These are phyloP conservation scores for Albugo laibachii DNA, from an alignment of 352 stramenopile genomes.

Conservation along the genomic window DNA sequence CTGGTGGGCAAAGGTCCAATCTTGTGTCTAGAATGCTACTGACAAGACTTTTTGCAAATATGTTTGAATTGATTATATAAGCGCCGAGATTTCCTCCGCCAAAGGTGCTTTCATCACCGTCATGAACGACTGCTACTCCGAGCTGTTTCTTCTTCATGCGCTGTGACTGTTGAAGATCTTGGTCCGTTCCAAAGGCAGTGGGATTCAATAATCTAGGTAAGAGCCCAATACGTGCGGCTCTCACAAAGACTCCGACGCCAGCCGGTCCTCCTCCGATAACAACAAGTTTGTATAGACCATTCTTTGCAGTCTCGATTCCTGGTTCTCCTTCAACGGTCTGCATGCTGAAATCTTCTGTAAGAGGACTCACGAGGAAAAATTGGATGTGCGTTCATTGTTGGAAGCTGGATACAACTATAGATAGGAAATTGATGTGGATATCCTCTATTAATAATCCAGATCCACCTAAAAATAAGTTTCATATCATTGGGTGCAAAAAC, in stretches of 20 bases:
- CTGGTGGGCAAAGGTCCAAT: conserved; percentile 41
- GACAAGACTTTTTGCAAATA: conserved; percentile 48
- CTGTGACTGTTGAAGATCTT: conserved; percentile 19
- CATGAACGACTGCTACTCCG: conserved; percentile 43
- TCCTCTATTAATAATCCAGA: too few species aligned
- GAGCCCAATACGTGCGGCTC: conserved; percentile 39
- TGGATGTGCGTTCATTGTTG: too few species aligned
- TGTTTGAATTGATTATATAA: conserved; percentile 79
- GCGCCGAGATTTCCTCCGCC: conserved; percentile 43
- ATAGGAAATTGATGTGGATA: conserved; percentile 5
- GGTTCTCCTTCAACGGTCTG: not conserved
- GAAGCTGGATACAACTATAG: too few species aligned
- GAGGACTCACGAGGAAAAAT: not conserved
- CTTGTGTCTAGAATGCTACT: conserved; percentile 65
- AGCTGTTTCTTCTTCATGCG: conserved; percentile 23
- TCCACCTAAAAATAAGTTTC: not conserved
- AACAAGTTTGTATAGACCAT: conserved; percentile 44
- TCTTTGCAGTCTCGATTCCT: conserved; percentile 1
- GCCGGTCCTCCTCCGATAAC: conserved; percentile 46
- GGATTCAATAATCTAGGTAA: conserved; percentile 29
- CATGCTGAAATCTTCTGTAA: not conserved
- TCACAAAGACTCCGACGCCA: conserved; percentile 57
- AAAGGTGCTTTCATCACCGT: conserved; percentile 25
- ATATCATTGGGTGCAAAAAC: not conserved
- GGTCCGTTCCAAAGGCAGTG: conserved; percentile 14